Base-by-base conservation (phyloP, 441 rosid genomes). In the Gossypium lobatum region DNA sequence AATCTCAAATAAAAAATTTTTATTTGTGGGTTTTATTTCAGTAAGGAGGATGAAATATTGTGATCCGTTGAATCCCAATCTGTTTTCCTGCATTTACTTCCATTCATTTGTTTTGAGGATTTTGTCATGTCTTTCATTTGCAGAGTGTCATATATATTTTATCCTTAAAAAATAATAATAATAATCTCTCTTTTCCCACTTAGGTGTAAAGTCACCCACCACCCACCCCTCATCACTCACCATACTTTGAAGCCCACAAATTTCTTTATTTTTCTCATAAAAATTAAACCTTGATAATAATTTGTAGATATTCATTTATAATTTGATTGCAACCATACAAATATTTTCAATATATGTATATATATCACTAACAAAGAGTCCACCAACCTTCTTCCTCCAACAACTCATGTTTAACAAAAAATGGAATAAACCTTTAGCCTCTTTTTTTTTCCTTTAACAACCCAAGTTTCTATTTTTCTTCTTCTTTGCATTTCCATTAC, bases 31-130 rank as follows among this genome's bases (percentile, higher is more conserved):
- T 50, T 60, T 64, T 75, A 28, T 70, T 78, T 18, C 55, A 74
- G 50, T 18, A 11, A 18, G 9, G 9, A 48, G 14, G 25, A 14
- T 77, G 75, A 31, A 61, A 74, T 11, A 69, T 70, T 81, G 53
- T 63, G 72, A 80, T 79, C 86, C 86, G 79, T 73, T 63, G 73
- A 81, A 72, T 75, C 77, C 70, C 76, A 81, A 83, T 83, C 84
- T 77, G 75, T 72, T 81, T 76, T 3, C 46, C 77, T 71, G 70
- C 75, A 61, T 57, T 80, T 58, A 13, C 77, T 68, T 83, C 82
- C 82, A 76, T 73, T 74, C 86, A 79, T 70, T 63, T 67, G 64
- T 64, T 66, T 69, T 20, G 42, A 57, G 39, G 52, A 39, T 71
- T 31, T 55, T 71, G 20, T 45, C 28, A 31, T 17, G 53, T 50